phyloP scores from a whole-genome alignment of 768 basidiomycete genomes.

The Daedaleopsis nitida region DNA sequence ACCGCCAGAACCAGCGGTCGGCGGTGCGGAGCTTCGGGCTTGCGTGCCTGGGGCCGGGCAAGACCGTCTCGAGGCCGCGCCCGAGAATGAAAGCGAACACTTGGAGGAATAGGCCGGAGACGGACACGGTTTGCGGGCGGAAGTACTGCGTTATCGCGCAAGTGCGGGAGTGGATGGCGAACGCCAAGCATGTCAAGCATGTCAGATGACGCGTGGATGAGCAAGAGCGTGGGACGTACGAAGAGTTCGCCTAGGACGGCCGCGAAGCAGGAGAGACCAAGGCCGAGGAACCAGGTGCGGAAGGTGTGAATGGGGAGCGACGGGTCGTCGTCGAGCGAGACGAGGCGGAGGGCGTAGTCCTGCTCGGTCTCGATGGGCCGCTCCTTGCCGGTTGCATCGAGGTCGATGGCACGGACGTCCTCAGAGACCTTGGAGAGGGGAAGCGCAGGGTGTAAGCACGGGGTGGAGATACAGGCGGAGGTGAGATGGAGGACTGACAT shows the following conservation, averaged over 20 bases:
- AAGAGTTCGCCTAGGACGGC: slow-evolving; percentile 47
- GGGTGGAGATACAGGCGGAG: slow-evolving; percentile 34
- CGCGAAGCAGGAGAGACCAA: slow-evolving; percentile 34
- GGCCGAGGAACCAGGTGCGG: slow-evolving; percentile 33
- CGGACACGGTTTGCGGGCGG: slow-evolving; percentile 27
- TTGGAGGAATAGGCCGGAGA: slow-evolving; percentile 27
- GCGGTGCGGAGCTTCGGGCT: slow-evolving; percentile 27
- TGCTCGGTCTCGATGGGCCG: slow-evolving; percentile 51
- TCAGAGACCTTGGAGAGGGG: slow-evolving; percentile 19
- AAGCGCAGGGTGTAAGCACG: not conserved
- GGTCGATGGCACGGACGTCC: slow-evolving; percentile 37
- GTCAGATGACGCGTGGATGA: slow-evolving; percentile 7
- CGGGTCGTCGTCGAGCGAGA: slow-evolving; percentile 54
- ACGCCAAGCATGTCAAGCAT: too few species aligned
- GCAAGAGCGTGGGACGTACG: slow-evolving; percentile 30
- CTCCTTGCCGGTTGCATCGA: slow-evolving; percentile 50
- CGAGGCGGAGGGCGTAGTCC: slow-evolving; percentile 49
- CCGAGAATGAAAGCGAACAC: slow-evolving; percentile 32
- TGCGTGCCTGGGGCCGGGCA: slow-evolving; percentile 24
- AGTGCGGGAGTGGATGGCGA: not conserved
- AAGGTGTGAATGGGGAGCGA: slow-evolving; percentile 30
- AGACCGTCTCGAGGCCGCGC: slow-evolving; percentile 24
- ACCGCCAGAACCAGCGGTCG: slow-evolving; percentile 28
- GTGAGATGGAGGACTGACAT: slow-evolving; percentile 16
- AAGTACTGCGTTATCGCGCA: slow-evolving; percentile 14